Evolutionary conservation across 2,329 filamentous ascomycete species (phyloP).

Genomic region (Plectosphaerella sp.): DNA sequence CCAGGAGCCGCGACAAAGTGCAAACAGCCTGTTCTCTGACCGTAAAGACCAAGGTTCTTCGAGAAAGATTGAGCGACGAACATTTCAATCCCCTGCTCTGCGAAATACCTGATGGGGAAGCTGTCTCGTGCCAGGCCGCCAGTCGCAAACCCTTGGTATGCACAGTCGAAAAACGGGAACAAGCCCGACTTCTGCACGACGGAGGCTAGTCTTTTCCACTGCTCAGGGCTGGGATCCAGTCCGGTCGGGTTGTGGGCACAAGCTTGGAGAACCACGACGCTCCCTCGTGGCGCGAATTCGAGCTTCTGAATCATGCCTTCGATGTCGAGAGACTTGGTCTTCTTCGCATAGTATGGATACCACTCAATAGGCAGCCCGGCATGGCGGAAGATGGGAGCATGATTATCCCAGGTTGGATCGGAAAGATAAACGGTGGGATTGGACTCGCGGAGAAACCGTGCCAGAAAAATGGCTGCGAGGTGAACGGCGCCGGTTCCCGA

Average conservation of each 20-base stretch:
- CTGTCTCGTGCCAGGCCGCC: slow-evolving; percentile 23
- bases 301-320: slow-evolving; percentile 17
- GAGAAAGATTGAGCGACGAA: slow-evolving; percentile 21
- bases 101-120: slow-evolving; percentile 23
- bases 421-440: slow-evolving; percentile 20
- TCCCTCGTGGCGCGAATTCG: slow-evolving; percentile 14
- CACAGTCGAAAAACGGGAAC: slow-evolving; percentile 24
- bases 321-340: slow-evolving; percentile 18
- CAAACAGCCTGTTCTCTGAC: slow-evolving; percentile 18
- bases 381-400: slow-evolving; percentile 19
- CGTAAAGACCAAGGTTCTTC: slow-evolving; percentile 26
- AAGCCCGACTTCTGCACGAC: slow-evolving; percentile 18
- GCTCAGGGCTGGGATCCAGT: slow-evolving; percentile 20
- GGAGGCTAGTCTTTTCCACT: slow-evolving; percentile 22
- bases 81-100: slow-evolving; percentile 11
- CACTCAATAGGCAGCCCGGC: slow-evolving; percentile 11
- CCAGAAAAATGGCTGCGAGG: neutral
- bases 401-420: slow-evolving; percentile 25
- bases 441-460: slow-evolving; percentile 62
- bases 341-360: slow-evolving; percentile 21
- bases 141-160: slow-evolving; percentile 28
- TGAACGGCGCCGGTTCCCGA: slow-evolving; percentile 20
- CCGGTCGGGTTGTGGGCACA: slow-evolving; percentile 28
- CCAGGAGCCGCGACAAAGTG: neutral
- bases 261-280: slow-evolving; percentile 23